Evolutionary conservation across 352 stramenopile genomes (phyloP), one percentile per base, ranked within the genome.

Genomic region (Pythium volutum): DNA sequence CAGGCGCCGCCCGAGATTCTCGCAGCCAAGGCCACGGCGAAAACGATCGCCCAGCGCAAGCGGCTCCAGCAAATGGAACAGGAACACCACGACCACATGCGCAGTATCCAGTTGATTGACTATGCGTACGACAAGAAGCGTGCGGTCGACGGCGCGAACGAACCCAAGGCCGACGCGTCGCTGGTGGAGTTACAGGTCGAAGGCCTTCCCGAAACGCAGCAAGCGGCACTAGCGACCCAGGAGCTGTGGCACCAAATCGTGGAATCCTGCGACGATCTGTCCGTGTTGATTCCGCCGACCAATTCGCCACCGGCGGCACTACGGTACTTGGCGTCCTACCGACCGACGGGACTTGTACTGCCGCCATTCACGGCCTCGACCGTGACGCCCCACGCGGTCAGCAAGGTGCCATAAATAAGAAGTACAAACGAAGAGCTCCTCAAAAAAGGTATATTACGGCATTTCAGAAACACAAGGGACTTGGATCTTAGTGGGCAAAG

Each of bases 281-380:
- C 66, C 7, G 22, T 63, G 43, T 69, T 91, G 25, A 43, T 91
- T 23, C 79, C 81, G 10, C 76, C 76, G 15, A 54, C 70, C 45
- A 92, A 94, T 58, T 79, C 79, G 4, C 79, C 81, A 4, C 79
- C 79, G 10, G 79, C 84, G 26, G 82, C 82, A 10, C 62, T 90
- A 16, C 74, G 75, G 16, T 92, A 84, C 69, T 90, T 89, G 49
- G 76, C 76, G 20, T 67, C 50, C 0, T 79, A 46, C n/a, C 66
- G 71, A 14, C 58, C 76, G 0, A 59, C 23, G 18, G 49, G 84
- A 6, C 15, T 29, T 9, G 67, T 71, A 0, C 59, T 84, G 22
- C 78, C 75, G 4, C 75, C 81, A 0, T 93, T 91, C 36, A 70
- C 75, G 41, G 53, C 54, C 4, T 72, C 65, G 1, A 72, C 65